Evolutionary conservation across 1,284 basidiomycete species (phyloP).

Genomic region (Ceratobasidium sp.): DNA sequence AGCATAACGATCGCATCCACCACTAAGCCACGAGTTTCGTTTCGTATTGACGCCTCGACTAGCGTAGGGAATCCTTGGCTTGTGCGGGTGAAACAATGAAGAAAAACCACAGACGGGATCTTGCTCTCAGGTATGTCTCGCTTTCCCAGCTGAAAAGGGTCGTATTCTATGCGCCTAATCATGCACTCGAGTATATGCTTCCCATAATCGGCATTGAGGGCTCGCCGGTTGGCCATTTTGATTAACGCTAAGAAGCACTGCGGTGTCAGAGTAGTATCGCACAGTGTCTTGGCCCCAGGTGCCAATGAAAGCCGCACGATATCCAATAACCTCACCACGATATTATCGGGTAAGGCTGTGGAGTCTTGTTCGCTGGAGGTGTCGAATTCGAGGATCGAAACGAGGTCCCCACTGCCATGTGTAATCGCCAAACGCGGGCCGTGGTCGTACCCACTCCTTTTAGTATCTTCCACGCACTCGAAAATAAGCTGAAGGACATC

Average conservation of each 20-base stretch:
- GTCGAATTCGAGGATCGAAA: not conserved
- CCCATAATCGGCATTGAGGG: too few relatives aligned
- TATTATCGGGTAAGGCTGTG: not conserved
- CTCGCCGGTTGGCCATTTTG: not conserved
- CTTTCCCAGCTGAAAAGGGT: too few relatives aligned
- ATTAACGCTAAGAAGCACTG: not conserved
- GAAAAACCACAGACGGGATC: not conserved
- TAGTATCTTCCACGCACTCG: not conserved
- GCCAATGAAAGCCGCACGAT: not conserved
- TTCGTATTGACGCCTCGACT: not conserved
- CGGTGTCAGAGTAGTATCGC: not conserved
- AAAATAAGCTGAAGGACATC: not conserved
- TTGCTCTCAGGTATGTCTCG: not conserved
- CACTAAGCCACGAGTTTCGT: not conserved
- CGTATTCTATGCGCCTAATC: not conserved
- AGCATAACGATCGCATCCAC: not conserved
- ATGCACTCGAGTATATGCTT: not conserved
- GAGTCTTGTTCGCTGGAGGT: not conserved
- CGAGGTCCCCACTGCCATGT: not conserved
- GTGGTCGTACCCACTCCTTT: not conserved
- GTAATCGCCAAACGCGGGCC: constrained; percentile 2
- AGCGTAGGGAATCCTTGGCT: not conserved
- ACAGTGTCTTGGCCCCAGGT: not conserved
- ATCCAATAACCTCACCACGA: not conserved
- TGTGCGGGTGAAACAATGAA: not conserved